Evolutionary conservation across 306 rosid species (phyloP).

Genomic region (Vicia villosa): DNA sequence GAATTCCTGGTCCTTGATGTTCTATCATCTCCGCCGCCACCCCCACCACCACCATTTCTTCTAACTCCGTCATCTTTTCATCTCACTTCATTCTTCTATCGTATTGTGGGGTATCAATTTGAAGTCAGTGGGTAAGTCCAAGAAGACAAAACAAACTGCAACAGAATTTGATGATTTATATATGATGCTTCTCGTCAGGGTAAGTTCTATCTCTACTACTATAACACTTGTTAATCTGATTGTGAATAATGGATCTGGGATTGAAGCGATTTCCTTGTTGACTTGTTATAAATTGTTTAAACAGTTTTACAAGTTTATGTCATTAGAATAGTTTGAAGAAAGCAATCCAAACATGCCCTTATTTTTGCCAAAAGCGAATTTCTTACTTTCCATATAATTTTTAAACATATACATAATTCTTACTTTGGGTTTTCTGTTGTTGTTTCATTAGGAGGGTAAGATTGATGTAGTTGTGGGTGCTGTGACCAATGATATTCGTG

Average conservation of each 20-base stretch:
- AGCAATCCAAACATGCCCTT: background rate
- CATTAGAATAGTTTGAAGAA: too few relatives aligned
- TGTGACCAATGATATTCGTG: constrained; percentile 60
- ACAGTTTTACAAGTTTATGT: background rate
- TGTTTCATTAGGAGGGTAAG: constrained; percentile 46
- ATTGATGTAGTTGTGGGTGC: constrained; percentile 63
- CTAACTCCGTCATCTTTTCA: background rate
- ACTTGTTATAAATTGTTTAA: too few relatives aligned
- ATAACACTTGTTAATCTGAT: background rate
- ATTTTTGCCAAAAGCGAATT: background rate
- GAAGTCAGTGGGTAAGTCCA: constrained; percentile 80
- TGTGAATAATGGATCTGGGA: background rate
- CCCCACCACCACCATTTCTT: too few relatives aligned
- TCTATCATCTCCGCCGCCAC: too few relatives aligned
- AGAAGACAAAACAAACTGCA: constrained; percentile 68
- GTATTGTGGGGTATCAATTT: constrained; percentile 69
- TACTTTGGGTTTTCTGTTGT: background rate
- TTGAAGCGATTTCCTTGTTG: background rate
- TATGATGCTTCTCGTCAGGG: constrained; percentile 76
- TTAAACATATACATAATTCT: background rate
- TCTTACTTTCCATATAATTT: background rate
- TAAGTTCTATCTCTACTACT: background rate
- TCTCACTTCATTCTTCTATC: background rate
- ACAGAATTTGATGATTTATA: constrained; percentile 74
- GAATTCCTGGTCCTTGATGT: too few relatives aligned